Evolutionary conservation across 139 green algal species (phyloP).

Genomic region (Cymbomonas tetramitiformis): DNA sequence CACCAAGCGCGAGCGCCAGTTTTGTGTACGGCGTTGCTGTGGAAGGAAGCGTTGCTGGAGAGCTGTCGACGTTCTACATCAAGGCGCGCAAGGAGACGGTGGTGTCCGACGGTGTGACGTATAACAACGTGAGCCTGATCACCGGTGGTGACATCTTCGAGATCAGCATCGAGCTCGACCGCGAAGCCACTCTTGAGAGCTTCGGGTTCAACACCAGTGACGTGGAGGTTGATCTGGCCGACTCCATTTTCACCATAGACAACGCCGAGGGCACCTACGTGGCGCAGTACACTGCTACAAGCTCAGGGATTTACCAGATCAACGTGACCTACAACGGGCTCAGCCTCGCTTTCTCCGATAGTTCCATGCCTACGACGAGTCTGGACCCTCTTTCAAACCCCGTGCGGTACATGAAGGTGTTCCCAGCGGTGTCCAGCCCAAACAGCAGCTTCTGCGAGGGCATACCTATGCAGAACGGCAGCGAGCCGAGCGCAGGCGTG

Average conservation of each 20-base stretch:
- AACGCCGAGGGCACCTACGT: slow-evolving; percentile 10
- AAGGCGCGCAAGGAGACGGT: too few species aligned
- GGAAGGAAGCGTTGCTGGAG: too few species aligned
- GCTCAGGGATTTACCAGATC: slow-evolving; percentile 7
- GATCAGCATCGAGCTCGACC: background rate
- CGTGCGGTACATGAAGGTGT: background rate
- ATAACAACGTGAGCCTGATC: background rate
- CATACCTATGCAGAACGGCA: background rate
- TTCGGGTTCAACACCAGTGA: too few species aligned
- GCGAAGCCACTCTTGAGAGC: too few species aligned
- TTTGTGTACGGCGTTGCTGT: too few species aligned
- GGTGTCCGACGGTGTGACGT: background rate
- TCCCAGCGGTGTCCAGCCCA: slow-evolving; percentile 3
- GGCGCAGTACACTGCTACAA: background rate
- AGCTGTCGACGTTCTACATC: too few species aligned
- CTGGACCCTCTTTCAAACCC: background rate
- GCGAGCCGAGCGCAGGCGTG: background rate
- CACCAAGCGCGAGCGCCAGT: background rate
- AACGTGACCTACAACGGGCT: background rate
- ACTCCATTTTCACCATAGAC: slow-evolving; percentile 1
- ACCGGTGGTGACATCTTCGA: background rate
- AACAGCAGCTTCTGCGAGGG: background rate
- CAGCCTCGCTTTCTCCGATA: background rate
- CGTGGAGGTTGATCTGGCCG: background rate
- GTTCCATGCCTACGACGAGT: too few species aligned